Base-by-base conservation (phyloP, 2,329 filamentous ascomycete species). In the Fusarium keratoplasticum region DNA sequence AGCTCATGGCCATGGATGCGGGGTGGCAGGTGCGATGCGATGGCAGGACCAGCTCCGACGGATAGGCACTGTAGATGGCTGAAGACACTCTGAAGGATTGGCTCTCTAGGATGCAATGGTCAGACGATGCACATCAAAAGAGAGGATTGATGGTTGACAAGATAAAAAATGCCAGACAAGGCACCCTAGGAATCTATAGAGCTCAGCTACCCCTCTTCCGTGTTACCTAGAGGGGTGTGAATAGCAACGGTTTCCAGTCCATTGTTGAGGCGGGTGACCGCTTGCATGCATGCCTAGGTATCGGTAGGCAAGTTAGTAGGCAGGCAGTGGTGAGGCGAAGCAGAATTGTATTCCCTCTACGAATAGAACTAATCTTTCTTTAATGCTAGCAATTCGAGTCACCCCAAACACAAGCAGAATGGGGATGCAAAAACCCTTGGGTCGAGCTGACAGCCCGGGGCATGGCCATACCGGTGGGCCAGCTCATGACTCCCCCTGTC, bases 91-190 rank as follows among this genome's bases (percentile, higher is more conserved):
- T 31, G 50, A 31, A 54, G 50, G 50, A 54, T 54, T 54, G 50
- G 50, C 50, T 33, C 50, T 54, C 50, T 33, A 9, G 18, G 33
- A 31, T 52, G 60, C 31, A 22, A 57, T 38, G 35, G 64, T 40
- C 60, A 27, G 33, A 52, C 20, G 33, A 35, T 67, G 25, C 16
- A 40, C 18, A 42, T 36, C 52, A 40, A 40, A 29, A 33, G 27
- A 54, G 50, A 20, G n/a, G 11, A 50, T 47, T 33, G 9, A 47
- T 47, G 40, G 47, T 63, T 29, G 27, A 29, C 4, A 35, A 61
- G 55, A 58, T 22, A 50, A 38, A 18, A 22, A 40, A 54, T 54
- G 50, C 47, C 50, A 61, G 70, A 35, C 69, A 58, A 72, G 54
- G 35, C 35, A 44, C 35, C 66, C 66, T 33, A 18, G 50, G 27